Evolutionary conservation across 2,329 filamentous ascomycete genomes (phyloP).

Genomic region (Apiospora rasikravindrae): DNA sequence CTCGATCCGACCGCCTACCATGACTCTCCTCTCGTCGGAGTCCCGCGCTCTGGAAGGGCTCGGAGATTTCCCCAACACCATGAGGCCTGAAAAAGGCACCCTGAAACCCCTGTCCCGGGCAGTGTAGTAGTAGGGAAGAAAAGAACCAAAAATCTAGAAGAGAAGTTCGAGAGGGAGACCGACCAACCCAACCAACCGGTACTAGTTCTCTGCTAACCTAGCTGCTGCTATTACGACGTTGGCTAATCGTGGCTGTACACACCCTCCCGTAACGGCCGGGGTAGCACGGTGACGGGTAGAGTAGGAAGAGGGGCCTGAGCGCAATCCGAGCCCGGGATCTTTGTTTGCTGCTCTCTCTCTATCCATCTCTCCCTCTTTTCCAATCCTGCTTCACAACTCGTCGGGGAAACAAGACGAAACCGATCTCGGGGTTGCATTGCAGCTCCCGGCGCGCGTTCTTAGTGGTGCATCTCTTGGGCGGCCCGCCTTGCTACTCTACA

Average conservation of each 20-base stretch:
- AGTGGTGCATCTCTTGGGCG: background rate
- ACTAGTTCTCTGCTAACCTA: no score
- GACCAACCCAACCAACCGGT: background rate
- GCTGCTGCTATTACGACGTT: background rate
- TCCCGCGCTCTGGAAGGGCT: no score
- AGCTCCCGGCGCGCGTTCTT: background rate
- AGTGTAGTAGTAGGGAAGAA: background rate
- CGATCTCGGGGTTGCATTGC: slow-evolving; percentile 10
- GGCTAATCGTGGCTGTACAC: background rate
- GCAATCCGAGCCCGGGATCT: background rate
- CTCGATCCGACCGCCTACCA: background rate
- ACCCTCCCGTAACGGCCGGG: background rate
- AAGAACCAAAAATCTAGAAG: background rate
- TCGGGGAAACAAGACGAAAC: slow-evolving; percentile 8
- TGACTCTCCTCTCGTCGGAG: no score
- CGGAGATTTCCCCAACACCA: background rate
- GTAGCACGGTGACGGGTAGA: background rate
- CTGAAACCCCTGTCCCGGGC: background rate
- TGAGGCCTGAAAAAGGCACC: background rate
- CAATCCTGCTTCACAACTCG: background rate
- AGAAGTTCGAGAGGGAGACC: no score
- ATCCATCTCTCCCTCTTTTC: background rate
- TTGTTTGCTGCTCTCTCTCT: background rate
- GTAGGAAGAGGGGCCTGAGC: background rate
- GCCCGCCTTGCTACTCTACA: background rate